These are phyloP conservation scores for Kuraishia floccosa DNA, from an alignment of 805 yeast species.

Conservation along the genomic window DNA sequence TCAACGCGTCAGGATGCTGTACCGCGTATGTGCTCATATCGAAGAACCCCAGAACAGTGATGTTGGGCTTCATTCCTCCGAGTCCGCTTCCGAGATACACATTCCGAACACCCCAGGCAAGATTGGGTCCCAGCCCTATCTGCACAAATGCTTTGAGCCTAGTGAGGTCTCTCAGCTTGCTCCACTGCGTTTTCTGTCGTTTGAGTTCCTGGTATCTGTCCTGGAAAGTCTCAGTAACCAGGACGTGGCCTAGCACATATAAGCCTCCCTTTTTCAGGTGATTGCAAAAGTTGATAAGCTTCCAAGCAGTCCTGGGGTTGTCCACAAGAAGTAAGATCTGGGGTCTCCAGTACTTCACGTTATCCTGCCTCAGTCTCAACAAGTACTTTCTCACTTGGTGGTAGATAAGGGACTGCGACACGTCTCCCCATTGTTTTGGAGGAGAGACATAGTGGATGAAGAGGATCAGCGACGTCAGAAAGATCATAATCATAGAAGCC, in stretches of 20 bases:
- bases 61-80: slow-evolving; percentile 98
- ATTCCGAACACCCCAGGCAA: slow-evolving; percentile 93
- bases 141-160: slow-evolving; percentile 91
- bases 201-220: slow-evolving; percentile 56
- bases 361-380: slow-evolving; percentile 74
- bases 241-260: slow-evolving; percentile 86
- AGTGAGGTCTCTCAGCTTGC: slow-evolving; percentile 64
- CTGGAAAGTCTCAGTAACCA: slow-evolving; percentile 53
- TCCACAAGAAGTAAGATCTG: slow-evolving; percentile 84
- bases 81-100: slow-evolving; percentile 87
- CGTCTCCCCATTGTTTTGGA: slow-evolving; percentile 97
- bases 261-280: slow-evolving; percentile 93
- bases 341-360: slow-evolving; percentile 98
- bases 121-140: slow-evolving; percentile 73
- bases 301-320: slow-evolving; percentile 89
- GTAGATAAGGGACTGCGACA: slow-evolving; percentile 87
- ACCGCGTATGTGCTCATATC: slow-evolving; percentile 31
- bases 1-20: not conserved
- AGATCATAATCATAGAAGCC: slow-evolving; percentile 64
- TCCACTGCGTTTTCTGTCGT: slow-evolving; percentile 74
- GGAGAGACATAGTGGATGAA: slow-evolving; percentile 86
- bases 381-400: slow-evolving; percentile 94
- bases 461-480: slow-evolving; percentile 55
- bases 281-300: slow-evolving; percentile 83
- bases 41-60: slow-evolving; percentile 83